A percentile compares a stretch with the other conserved stretches of the same genome.
These are phyloP conservation scores for Backusella mclennaniae DNA, from an alignment of 192 early-diverging fungal genomes.

Conservation along the genomic window DNA sequence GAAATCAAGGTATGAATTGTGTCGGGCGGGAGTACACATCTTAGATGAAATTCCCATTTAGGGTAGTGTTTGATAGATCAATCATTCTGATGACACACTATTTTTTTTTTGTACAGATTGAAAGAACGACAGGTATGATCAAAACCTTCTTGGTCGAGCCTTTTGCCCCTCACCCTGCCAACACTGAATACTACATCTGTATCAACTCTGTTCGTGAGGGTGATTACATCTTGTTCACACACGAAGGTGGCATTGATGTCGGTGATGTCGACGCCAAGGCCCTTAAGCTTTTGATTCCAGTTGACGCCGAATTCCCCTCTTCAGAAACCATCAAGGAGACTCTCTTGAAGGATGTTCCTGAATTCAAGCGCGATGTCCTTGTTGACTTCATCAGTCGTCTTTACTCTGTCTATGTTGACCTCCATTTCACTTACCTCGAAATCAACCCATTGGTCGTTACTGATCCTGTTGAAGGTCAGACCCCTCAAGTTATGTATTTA, in stretches of 20 bases:
- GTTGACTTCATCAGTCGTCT: slow-evolving; percentile 91
- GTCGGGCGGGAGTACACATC: background rate
- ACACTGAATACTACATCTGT: slow-evolving; percentile 96
- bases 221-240: slow-evolving; percentile 95
- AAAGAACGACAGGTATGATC: slow-evolving; percentile 77
- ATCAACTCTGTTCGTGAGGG: slow-evolving; percentile 96
- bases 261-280: slow-evolving; percentile 99
- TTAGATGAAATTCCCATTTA: slow-evolving; percentile 11
- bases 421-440: slow-evolving; percentile 99
- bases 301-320: slow-evolving; percentile 74
- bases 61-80: background rate
- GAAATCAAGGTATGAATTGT: slow-evolving; percentile 61
- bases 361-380: slow-evolving; percentile 69
- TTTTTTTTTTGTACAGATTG: slow-evolving; percentile 57
- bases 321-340: slow-evolving; percentile 59
- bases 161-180: slow-evolving; percentile 86
- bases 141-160: slow-evolving; percentile 97
- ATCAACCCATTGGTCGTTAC: slow-evolving; percentile 99
- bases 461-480: slow-evolving; percentile 52
- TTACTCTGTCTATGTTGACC: slow-evolving; percentile 93
- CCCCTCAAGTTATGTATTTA: slow-evolving; percentile 83
- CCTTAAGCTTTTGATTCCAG: slow-evolving; percentile 77
- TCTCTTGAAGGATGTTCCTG: slow-evolving; percentile 72
- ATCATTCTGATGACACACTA: slow-evolving; percentile 8
- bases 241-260: slow-evolving; percentile 98